Evolutionary conservation across 768 basidiomycete genomes (phyloP).

Genomic region (Megacollybia marginata): DNA sequence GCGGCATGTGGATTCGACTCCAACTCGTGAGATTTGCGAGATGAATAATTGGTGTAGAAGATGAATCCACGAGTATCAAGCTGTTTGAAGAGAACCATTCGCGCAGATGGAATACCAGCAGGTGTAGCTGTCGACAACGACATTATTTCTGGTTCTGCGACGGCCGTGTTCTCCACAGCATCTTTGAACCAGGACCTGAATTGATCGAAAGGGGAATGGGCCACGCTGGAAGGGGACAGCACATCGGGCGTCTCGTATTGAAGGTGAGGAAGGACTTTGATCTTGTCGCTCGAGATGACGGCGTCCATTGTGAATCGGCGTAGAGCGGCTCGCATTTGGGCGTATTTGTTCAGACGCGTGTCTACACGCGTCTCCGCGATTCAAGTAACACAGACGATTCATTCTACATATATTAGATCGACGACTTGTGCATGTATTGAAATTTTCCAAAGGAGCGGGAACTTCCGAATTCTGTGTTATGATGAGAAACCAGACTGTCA

Average conservation of each 20-base stretch:
- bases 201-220: constrained; percentile 69
- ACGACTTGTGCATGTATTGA: too few species aligned
- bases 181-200: constrained; percentile 85
- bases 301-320: constrained; percentile 24
- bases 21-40: constrained; percentile 85
- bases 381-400: too few species aligned
- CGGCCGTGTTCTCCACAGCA: constrained; percentile 40
- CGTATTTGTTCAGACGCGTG: too few species aligned
- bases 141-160: constrained; percentile 89
- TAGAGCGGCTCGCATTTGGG: too few species aligned
- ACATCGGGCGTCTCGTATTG: constrained; percentile 68
- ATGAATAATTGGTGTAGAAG: constrained; percentile 96
- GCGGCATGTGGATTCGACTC: constrained; percentile 70
- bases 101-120: constrained; percentile 73
- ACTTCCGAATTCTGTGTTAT: too few species aligned
- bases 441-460: too few species aligned
- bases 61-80: constrained; percentile 86
- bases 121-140: constrained; percentile 67
- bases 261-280: constrained; percentile 64
- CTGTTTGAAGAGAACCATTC: constrained; percentile 88
- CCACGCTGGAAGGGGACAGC: constrained; percentile 55
- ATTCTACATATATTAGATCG: too few species aligned
- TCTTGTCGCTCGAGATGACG: constrained; percentile 42
- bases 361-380: too few species aligned
- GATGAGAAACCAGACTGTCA: neutral